These are phyloP conservation scores for Mortierella sp. DNA, from an alignment of 371 early-diverging fungal genomes.

Conservation along the genomic window DNA sequence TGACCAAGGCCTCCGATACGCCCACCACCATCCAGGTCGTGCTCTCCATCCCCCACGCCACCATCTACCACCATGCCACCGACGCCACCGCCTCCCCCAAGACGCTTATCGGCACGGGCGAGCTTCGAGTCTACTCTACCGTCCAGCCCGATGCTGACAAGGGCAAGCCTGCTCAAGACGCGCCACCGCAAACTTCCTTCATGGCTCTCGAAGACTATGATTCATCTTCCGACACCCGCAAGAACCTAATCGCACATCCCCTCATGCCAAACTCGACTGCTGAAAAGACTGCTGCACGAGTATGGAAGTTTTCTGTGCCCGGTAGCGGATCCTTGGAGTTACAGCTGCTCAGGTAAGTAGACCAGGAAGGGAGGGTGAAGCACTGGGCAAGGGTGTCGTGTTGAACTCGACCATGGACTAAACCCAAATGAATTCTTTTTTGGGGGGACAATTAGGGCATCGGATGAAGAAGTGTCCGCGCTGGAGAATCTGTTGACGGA, in stretches of 20 bases:
- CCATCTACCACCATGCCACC: slow-evolving; percentile 14
- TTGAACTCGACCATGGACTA: too few species aligned
- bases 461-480: slow-evolving; percentile 15
- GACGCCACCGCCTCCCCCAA: slow-evolving; percentile 5
- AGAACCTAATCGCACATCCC: slow-evolving; percentile 48
- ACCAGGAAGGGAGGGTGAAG: too few species aligned
- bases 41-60: slow-evolving; percentile 31
- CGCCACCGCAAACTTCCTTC: slow-evolving; percentile 27
- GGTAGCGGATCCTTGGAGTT: slow-evolving; percentile 46
- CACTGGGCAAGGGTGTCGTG: too few species aligned
- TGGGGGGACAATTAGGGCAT: slow-evolving; percentile 13
- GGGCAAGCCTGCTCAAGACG: neutral
- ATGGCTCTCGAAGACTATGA: slow-evolving; percentile 48
- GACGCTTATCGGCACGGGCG: slow-evolving; percentile 35
- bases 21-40: slow-evolving; percentile 28
- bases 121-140: slow-evolving; percentile 36
- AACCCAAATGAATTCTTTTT: too few species aligned
- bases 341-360: slow-evolving; percentile 38
- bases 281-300: slow-evolving; percentile 22
- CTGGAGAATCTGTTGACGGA: slow-evolving; percentile 42
- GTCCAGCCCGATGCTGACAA: neutral
- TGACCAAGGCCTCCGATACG: neutral
- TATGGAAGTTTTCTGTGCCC: slow-evolving; percentile 41
- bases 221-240: slow-evolving; percentile 28
- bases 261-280: slow-evolving; percentile 47